These are phyloP conservation scores for Lactifluus echinatus DNA, from an alignment of 768 basidiomycete species.

Conservation along the genomic window DNA sequence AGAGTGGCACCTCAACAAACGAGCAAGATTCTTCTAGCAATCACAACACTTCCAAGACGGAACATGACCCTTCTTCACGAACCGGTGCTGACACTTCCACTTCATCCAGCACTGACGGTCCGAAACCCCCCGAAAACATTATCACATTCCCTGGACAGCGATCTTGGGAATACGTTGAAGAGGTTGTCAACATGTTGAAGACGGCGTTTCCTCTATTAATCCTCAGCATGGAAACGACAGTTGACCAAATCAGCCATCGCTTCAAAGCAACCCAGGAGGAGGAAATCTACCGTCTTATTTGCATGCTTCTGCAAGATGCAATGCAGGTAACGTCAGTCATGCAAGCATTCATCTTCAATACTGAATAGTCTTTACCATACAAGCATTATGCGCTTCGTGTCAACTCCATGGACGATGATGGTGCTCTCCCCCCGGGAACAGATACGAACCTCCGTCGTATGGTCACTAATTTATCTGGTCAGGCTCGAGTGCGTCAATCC, in stretches of 20 bases:
- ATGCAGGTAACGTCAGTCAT: conserved; percentile 46
- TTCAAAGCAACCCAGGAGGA: conserved; percentile 89
- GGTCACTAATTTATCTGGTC: conserved; percentile 47
- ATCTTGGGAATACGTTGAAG: conserved; percentile 87
- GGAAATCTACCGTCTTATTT: conserved; percentile 86
- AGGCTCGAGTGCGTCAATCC: conserved; percentile 43
- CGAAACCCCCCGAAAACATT: conserved; percentile 23
- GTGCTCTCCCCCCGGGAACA: conserved; percentile 47
- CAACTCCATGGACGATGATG: conserved; percentile 59
- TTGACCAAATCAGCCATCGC: conserved; percentile 84
- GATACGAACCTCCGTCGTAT: conserved; percentile 50
- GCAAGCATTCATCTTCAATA: neutral
- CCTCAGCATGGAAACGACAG: conserved; percentile 92
- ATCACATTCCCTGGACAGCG: conserved; percentile 41
- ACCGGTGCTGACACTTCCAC: conserved; percentile 7
- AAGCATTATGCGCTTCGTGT: conserved; percentile 68
- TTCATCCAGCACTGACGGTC: conserved; percentile 10
- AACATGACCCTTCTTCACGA: conserved; percentile 8
- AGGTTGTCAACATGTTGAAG: conserved; percentile 88
- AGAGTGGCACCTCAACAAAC: conserved; percentile 6
- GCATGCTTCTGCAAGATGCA: conserved; percentile 81
- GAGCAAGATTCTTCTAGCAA: conserved; percentile 9
- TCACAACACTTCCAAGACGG: conserved; percentile 4
- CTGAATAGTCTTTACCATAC: neutral
- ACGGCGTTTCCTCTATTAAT: conserved; percentile 93